Evolutionary conservation across 768 basidiomycete genomes (phyloP).

Genomic region (Russula olivacea): DNA sequence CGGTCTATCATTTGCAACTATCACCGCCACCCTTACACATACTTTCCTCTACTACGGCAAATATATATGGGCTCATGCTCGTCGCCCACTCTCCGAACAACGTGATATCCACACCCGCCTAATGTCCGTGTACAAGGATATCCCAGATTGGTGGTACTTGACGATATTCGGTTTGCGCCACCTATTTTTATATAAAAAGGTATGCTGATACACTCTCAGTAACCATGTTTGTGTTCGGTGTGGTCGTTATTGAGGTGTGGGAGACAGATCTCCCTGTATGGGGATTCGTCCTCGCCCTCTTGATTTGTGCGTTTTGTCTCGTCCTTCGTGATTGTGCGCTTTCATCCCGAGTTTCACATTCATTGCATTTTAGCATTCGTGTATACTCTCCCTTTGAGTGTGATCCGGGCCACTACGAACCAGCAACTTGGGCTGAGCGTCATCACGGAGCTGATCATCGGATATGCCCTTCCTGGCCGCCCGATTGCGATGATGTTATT

Average conservation of each 20-base stretch:
- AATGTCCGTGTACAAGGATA: slow-evolving; percentile 68
- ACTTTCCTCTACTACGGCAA: slow-evolving; percentile 70
- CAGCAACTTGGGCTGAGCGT: slow-evolving; percentile 70
- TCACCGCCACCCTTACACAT: slow-evolving; percentile 70
- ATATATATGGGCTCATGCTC: slow-evolving; percentile 67
- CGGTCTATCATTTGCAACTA: slow-evolving; percentile 72
- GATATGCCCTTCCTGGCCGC: slow-evolving; percentile 70
- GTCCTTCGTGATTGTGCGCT: background rate
- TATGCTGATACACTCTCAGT: slow-evolving; percentile 31
- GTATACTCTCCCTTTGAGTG: slow-evolving; percentile 49
- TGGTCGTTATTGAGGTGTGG: slow-evolving; percentile 67
- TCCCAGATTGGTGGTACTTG: slow-evolving; percentile 84
- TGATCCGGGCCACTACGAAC: slow-evolving; percentile 70
- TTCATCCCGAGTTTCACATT: background rate
- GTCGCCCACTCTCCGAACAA: slow-evolving; percentile 68
- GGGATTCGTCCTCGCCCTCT: slow-evolving; percentile 64
- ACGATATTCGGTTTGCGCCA: slow-evolving; percentile 45
- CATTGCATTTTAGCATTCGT: slow-evolving; percentile 29
- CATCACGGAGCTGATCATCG: slow-evolving; percentile 75
- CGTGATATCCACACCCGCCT: slow-evolving; percentile 80
- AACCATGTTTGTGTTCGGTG: slow-evolving; percentile 59
- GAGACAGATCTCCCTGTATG: slow-evolving; percentile 67
- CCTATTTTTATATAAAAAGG: background rate
- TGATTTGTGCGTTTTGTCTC: slow-evolving; percentile 40
- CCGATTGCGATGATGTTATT: slow-evolving; percentile 84